A percentile compares a stretch with the other conserved stretches of the same genome.
Evolutionary conservation across 2,329 filamentous ascomycete species (phyloP).

Genomic region (Ophiostoma australiae): DNA sequence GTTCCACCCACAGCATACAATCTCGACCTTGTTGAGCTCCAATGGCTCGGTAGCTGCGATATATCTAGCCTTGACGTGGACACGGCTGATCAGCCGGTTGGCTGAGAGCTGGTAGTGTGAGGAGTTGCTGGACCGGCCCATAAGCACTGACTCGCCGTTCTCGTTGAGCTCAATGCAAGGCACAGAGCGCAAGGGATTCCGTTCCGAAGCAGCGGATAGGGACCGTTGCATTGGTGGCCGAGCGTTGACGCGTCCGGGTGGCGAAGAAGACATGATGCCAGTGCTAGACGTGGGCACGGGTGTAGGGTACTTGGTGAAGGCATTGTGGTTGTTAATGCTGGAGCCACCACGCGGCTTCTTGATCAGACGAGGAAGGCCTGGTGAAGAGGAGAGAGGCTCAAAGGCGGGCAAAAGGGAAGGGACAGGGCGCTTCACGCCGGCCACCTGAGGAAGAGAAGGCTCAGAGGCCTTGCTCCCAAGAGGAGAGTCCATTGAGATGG

Average conservation of each 20-base stretch:
- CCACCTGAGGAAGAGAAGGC: constrained; percentile 36
- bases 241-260: constrained; percentile 44
- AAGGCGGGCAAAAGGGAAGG: constrained; percentile 72
- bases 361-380: constrained; percentile 60
- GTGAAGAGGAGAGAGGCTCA: constrained; percentile 74
- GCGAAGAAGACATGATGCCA: constrained; percentile 82
- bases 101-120: constrained; percentile 92
- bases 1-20: constrained; percentile 94
- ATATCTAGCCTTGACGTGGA: constrained; percentile 86
- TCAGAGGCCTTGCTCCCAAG: constrained; percentile 34
- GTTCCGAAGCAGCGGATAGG: constrained; percentile 64
- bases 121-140: constrained; percentile 92
- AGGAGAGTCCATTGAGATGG: constrained; percentile 41
- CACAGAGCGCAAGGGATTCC: constrained; percentile 75
- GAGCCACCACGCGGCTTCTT: constrained; percentile 44
- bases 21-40: constrained; percentile 73
- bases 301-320: constrained; percentile 75
- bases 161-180: constrained; percentile 76
- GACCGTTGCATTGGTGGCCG: constrained; percentile 54
- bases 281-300: constrained; percentile 92
- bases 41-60: constrained; percentile 63
- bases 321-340: constrained; percentile 34
- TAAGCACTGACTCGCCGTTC: constrained; percentile 73
- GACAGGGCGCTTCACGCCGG: constrained; percentile 56
- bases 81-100: constrained; percentile 85